phyloP scores from a whole-genome alignment of 2,329 filamentous ascomycete species.

The Fusarium solani-melongenae region DNA sequence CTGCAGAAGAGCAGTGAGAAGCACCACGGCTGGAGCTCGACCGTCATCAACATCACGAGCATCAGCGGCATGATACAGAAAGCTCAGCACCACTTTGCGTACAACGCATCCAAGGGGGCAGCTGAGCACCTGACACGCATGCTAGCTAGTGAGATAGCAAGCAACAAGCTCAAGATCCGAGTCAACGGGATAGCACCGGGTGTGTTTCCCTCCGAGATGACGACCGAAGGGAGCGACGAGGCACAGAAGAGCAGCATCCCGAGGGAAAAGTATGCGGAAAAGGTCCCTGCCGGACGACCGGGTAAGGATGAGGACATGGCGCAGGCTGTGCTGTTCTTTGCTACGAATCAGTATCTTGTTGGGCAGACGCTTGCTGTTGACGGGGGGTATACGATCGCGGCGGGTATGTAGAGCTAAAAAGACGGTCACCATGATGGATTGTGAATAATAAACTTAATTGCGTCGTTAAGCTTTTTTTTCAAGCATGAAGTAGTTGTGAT shows the following conservation, averaged over 20 bases:
- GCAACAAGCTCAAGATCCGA: conserved; percentile 71
- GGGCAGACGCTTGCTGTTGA: conserved; percentile 58
- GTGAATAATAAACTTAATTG: background rate
- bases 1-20: conserved; percentile 62
- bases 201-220: conserved; percentile 79
- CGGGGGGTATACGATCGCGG: conserved; percentile 56
- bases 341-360: conserved; percentile 57
- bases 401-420: conserved; percentile 36
- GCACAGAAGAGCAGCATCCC: conserved; percentile 69
- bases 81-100: conserved; percentile 73
- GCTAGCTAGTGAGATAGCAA: conserved; percentile 69
- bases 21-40: conserved; percentile 62
- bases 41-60: conserved; percentile 76
- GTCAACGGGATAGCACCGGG: conserved; percentile 80
- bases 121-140: conserved; percentile 73
- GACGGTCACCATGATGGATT: background rate
- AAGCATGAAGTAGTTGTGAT: background rate
- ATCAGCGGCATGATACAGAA: conserved; percentile 73
- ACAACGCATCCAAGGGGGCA: conserved; percentile 73
- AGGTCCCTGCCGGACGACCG: conserved; percentile 74
- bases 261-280: conserved; percentile 65
- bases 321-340: conserved; percentile 69
- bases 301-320: conserved; percentile 78
- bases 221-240: conserved; percentile 59
- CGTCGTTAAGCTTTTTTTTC: background rate